Conservation (phyloP, 179 eudicot species). For the Sideroxylon spinosum region DNA sequence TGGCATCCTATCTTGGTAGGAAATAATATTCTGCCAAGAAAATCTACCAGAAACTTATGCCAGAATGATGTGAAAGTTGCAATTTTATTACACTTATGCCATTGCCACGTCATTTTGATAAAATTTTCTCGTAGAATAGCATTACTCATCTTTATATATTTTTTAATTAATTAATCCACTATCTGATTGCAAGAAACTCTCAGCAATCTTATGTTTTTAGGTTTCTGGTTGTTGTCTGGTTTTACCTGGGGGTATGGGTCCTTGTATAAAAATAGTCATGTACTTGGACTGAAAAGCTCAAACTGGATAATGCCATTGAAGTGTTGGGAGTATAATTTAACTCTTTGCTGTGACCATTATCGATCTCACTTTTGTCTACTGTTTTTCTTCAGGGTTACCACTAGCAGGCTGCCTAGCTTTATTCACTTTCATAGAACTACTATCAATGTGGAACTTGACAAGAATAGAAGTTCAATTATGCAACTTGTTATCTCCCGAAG, state of each 20-base stretch:
- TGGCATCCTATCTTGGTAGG: not conserved
- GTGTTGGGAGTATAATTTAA: not conserved
- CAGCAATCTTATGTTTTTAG: not conserved
- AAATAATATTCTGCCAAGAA: too few species aligned
- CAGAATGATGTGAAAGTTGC: too few species aligned
- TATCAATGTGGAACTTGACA: constrained; percentile 94
- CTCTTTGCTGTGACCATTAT: not conserved
- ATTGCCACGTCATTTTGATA: too few species aligned
- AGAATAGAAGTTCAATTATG: constrained; percentile 81
- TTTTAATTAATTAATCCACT: too few species aligned
- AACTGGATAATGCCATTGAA: not conserved
- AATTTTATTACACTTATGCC: too few species aligned
- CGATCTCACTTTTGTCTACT: not conserved
- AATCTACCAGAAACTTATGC: too few species aligned
- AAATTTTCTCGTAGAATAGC: too few species aligned
- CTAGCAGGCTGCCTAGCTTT: constrained; percentile 50
- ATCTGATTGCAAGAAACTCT: not conserved
- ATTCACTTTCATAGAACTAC: constrained; percentile 68
- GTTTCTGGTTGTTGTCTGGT: not conserved
- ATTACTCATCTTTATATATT: not conserved
- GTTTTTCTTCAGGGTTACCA: constrained; percentile 46
- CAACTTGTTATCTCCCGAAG: constrained; percentile 89
- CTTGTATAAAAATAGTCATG: not conserved
- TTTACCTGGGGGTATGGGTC: not conserved
- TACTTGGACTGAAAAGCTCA: not conserved